Evolutionary conservation across 2,329 filamentous ascomycete genomes (phyloP).

Genomic region (Phyllachora maydis): DNA sequence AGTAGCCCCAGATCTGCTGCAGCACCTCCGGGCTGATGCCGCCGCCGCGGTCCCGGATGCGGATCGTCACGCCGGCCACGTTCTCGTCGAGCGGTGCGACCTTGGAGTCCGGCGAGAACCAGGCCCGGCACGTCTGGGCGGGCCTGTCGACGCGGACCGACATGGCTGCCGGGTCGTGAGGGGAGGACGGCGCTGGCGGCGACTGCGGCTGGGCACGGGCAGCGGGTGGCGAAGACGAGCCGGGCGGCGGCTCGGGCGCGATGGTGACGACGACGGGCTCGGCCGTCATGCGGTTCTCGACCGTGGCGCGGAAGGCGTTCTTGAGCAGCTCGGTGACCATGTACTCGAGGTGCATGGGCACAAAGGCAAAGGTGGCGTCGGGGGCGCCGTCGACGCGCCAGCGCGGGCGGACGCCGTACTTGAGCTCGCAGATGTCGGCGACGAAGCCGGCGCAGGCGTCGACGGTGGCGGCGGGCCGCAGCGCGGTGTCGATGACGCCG

Average conservation of each 20-base stretch:
- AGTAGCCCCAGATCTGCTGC: constrained; percentile 50
- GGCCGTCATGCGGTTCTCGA: constrained; percentile 41
- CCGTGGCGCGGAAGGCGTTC: constrained; percentile 29
- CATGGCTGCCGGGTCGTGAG: constrained; percentile 55
- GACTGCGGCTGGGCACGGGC: constrained; percentile 63
- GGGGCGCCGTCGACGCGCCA: constrained; percentile 85
- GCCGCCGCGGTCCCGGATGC: constrained; percentile 87
- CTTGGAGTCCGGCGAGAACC: constrained; percentile 70
- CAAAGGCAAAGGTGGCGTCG: constrained; percentile 56
- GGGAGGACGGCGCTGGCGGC: constrained; percentile 57
- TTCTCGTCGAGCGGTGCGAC: constrained; percentile 66
- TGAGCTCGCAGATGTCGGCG: too few relatives aligned
- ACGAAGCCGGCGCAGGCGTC: constrained; percentile 3
- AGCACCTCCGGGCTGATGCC: constrained; percentile 60
- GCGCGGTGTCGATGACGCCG: too few relatives aligned
- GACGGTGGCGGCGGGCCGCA: too few relatives aligned
- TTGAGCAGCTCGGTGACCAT: constrained; percentile 68
- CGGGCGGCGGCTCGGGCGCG: too few relatives aligned
- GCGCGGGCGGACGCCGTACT: constrained; percentile 68
- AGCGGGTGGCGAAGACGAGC: constrained; percentile 43
- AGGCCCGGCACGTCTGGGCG: constrained; percentile 85
- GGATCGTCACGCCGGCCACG: constrained; percentile 78
- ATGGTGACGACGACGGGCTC: constrained; percentile 53
- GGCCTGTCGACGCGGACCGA: constrained; percentile 44
- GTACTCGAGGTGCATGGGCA: constrained; percentile 73